Evolutionary conservation across 148 eudicot genomes (phyloP).

Genomic region (Diospyros kaki): DNA sequence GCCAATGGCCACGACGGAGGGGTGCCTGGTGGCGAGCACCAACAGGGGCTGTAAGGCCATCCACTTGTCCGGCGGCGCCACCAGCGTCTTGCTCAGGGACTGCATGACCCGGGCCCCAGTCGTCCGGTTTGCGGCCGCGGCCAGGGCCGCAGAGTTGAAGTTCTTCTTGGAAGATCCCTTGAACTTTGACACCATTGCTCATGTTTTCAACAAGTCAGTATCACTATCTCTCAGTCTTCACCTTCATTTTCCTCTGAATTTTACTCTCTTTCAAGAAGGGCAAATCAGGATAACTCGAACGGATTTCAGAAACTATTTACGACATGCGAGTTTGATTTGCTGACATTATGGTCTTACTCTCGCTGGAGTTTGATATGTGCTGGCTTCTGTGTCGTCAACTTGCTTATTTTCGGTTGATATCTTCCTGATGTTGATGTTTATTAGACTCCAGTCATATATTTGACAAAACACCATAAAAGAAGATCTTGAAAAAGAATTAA

Average conservation of each 20-base stretch:
- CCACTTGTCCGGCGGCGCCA: slow-evolving; percentile 36
- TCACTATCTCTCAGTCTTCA: neutral
- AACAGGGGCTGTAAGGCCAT: slow-evolving; percentile 50
- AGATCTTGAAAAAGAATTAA: no score
- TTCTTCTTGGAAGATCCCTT: slow-evolving; percentile 33
- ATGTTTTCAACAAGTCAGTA: slow-evolving; percentile 40
- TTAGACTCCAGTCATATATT: no score
- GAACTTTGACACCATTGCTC: slow-evolving; percentile 29
- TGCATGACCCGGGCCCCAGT: slow-evolving; percentile 50
- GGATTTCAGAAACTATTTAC: no score
- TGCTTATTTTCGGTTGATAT: neutral
- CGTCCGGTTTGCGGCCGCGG: slow-evolving; percentile 35
- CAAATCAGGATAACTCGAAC: no score
- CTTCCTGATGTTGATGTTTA: neutral
- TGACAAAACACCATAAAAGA: no score
- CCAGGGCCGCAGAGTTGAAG: slow-evolving; percentile 45
- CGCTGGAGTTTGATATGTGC: no score
- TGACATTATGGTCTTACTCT: no score
- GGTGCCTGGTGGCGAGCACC: slow-evolving; percentile 46
- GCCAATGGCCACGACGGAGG: slow-evolving; percentile 55
- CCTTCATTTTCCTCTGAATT: neutral
- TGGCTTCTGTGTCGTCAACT: neutral
- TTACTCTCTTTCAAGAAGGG: no score
- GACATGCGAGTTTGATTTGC: no score
- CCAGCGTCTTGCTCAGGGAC: slow-evolving; percentile 33